phyloP scores from a whole-genome alignment of 1,284 basidiomycete species.

The Phenoliferia sp. region DNA sequence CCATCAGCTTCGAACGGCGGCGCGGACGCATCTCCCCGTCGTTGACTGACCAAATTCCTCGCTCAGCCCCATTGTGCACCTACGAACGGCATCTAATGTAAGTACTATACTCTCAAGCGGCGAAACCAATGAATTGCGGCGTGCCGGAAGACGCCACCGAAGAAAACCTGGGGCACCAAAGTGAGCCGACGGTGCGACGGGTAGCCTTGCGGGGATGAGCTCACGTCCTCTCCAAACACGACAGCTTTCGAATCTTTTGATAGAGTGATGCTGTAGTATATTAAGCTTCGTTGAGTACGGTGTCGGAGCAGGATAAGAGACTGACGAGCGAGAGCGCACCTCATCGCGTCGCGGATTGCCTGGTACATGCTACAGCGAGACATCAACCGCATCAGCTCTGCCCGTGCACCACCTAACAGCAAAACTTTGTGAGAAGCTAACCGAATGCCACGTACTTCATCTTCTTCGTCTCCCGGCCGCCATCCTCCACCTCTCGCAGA shows the following conservation, averaged over 20 bases:
- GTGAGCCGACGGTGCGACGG: slow-evolving; percentile 26
- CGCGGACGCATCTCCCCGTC: too few species aligned
- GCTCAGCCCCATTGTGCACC: slow-evolving; percentile 72
- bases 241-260: slow-evolving; percentile 77
- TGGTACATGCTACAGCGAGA: slow-evolving; percentile 21
- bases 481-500: slow-evolving; percentile 14
- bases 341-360: slow-evolving; percentile 25
- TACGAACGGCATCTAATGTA: slow-evolving; percentile 49
- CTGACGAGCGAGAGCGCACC: slow-evolving; percentile 7
- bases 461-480: slow-evolving; percentile 23
- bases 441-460: slow-evolving; percentile 25
- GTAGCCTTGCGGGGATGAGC: slow-evolving; percentile 34
- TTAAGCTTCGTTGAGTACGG: neutral
- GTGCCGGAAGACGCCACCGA: slow-evolving; percentile 87
- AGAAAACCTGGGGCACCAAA: slow-evolving; percentile 42
- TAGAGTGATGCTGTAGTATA: slow-evolving; percentile 60
- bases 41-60: slow-evolving; percentile 73
- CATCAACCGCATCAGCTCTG: neutral
- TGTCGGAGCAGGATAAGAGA: neutral
- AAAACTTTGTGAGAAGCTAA: neutral
- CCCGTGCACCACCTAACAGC: neutral
- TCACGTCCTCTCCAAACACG: slow-evolving; percentile 89
- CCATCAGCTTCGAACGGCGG: slow-evolving; percentile 2
- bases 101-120: neutral
- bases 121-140: neutral